phyloP scores from a whole-genome alignment of 2,329 filamentous ascomycete genomes.

The Colletotrichum tamarilloi region DNA sequence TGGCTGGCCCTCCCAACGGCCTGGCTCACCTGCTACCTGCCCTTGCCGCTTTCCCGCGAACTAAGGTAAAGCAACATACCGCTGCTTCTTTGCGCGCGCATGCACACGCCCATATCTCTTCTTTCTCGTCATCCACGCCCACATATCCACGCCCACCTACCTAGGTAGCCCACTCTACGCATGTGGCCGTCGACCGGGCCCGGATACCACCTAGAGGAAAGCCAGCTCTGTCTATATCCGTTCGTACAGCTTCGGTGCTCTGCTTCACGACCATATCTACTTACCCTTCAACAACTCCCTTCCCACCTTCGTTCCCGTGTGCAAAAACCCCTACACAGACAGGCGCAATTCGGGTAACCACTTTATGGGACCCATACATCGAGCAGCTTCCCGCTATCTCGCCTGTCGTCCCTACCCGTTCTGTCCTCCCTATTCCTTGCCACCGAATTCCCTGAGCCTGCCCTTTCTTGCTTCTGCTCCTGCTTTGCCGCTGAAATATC shows the following conservation, averaged over 20 bases:
- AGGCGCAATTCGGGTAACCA: conserved; percentile 18
- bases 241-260: neutral
- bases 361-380: conserved; percentile 28
- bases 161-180: neutral
- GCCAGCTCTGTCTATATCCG: neutral
- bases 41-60: conserved; percentile 28
- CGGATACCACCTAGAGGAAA: neutral
- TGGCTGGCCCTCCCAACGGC: conserved; percentile 17
- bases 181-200: conserved; percentile 2
- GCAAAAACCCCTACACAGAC: conserved; percentile 16
- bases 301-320: neutral
- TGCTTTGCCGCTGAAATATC: neutral
- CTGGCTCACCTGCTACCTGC: conserved; percentile 22
- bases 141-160: neutral
- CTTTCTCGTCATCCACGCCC: neutral
- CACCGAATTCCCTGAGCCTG: conserved; percentile 1
- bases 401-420: conserved; percentile 9
- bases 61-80: neutral
- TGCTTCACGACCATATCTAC: neutral
- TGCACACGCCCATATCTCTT: conserved; percentile 4
- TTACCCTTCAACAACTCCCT: neutral
- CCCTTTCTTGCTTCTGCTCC: neutral
- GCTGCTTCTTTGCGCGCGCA: conserved; percentile 2
- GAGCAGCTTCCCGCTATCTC: conserved; percentile 20
- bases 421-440: conserved; percentile 22